Conservation (phyloP, 2,329 filamentous ascomycete genomes). For the Ambrosiella xylebori region DNA sequence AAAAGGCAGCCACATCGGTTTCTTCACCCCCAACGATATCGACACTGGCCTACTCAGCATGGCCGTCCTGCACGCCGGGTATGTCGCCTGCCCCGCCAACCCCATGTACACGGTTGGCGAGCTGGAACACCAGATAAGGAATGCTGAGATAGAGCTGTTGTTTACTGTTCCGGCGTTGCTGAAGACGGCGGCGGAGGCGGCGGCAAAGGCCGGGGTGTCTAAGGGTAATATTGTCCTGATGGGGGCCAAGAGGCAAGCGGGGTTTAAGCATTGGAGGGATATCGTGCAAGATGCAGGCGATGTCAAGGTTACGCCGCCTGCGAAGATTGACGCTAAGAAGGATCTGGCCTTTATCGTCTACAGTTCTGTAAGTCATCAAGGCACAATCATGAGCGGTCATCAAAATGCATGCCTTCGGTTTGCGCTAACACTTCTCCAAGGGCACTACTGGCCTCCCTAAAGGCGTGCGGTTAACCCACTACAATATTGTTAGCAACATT, state of each 20-base stretch:
- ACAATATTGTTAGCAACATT: constrained; percentile 64
- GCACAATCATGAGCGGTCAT: background rate
- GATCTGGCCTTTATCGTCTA: constrained; percentile 79
- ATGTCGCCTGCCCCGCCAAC: constrained; percentile 69
- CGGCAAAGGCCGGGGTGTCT: constrained; percentile 50
- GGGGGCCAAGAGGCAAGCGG: constrained; percentile 48
- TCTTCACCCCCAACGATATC: constrained; percentile 75
- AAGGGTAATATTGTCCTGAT: constrained; percentile 59
- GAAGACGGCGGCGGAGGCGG: constrained; percentile 47
- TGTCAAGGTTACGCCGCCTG: constrained; percentile 16
- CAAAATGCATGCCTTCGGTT: background rate
- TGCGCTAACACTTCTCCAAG: constrained; percentile 14
- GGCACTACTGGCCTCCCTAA: constrained; percentile 87
- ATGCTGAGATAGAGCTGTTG: constrained; percentile 57
- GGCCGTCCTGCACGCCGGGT: constrained; percentile 71
- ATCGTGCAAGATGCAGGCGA: constrained; percentile 27
- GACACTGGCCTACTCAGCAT: constrained; percentile 64
- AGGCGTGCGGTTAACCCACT: constrained; percentile 72
- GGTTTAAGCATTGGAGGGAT: constrained; percentile 53
- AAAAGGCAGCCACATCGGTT: constrained; percentile 64
- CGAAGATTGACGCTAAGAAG: constrained; percentile 44
- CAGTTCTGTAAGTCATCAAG: constrained; percentile 35
- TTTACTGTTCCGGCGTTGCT: constrained; percentile 57
- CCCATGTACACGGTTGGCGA: constrained; percentile 74
- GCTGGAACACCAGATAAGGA: constrained; percentile 66